A percentile compares a stretch with the other conserved stretches of the same genome.
phyloP scores from a whole-genome alignment of 768 basidiomycete species.

The Termitomyces sp. region DNA sequence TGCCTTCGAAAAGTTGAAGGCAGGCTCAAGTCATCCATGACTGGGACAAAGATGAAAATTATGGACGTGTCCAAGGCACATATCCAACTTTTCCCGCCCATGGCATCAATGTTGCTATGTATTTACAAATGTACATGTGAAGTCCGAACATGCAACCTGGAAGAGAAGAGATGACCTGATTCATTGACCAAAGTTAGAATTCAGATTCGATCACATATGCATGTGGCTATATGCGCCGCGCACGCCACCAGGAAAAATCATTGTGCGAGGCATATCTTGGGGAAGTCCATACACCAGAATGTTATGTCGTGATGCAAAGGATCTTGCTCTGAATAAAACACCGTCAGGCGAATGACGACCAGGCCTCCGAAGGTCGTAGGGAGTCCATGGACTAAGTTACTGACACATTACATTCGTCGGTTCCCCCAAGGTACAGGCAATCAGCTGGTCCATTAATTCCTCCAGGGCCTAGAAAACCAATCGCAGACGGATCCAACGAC shows the following conservation, averaged over 20 bases:
- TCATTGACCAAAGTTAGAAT: neutral
- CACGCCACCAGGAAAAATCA: neutral
- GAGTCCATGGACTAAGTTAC: no score
- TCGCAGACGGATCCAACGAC: no score
- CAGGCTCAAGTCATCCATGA: neutral
- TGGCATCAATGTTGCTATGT: neutral
- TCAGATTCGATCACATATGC: neutral
- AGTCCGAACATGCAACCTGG: neutral
- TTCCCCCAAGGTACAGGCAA: neutral
- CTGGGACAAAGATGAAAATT: neutral
- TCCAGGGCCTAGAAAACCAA: neutral
- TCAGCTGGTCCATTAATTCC: neutral
- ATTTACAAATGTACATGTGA: neutral
- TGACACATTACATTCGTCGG: no score
- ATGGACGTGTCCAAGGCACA: neutral
- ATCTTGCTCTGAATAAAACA: neutral
- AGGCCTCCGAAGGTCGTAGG: no score
- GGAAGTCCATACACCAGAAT: neutral
- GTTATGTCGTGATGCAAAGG: neutral
- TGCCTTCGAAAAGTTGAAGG: neutral
- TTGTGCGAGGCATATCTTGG: neutral
- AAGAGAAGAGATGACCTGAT: neutral
- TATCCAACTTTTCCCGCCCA: neutral
- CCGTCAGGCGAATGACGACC: neutral
- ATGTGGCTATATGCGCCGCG: neutral